These are phyloP conservation scores for Monilinia aucupariae DNA, from an alignment of 2,329 filamentous ascomycete species.

Conservation along the genomic window DNA sequence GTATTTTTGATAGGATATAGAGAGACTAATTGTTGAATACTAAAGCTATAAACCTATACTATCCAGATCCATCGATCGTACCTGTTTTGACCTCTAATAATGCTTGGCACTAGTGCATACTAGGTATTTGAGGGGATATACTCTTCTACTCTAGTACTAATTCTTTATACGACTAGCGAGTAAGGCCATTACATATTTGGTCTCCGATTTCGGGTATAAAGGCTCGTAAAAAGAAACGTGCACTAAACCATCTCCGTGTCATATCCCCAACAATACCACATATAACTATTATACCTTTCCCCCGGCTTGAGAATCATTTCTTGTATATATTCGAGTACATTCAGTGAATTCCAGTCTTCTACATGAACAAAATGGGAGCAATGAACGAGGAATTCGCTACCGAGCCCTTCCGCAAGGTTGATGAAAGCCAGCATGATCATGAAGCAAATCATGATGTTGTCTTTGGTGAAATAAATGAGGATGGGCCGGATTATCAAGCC, in stretches of 20 bases:
- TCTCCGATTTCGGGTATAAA: not conserved
- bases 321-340: not conserved
- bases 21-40: no score
- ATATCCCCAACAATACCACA: not conserved
- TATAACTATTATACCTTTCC: not conserved
- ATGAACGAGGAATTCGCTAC: not conserved
- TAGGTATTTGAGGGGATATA: no score
- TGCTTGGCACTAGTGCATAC: no score
- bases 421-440: not conserved
- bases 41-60: no score
- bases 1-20: no score
- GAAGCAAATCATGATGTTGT: slow-evolving; percentile 3
- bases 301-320: not conserved
- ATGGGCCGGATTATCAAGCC: slow-evolving; percentile 11
- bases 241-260: not conserved
- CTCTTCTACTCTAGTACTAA: no score
- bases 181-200: not conserved
- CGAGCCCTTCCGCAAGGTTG: not conserved
- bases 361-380: not conserved
- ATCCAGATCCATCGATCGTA: no score
- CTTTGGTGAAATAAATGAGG: slow-evolving; percentile 12
- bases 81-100: no score
- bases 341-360: no score
- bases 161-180: not conserved
- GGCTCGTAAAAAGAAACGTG: not conserved